These are phyloP conservation scores for Meyerozyma sp. DNA, from an alignment of 1,139 yeast species.

Conservation along the genomic window DNA sequence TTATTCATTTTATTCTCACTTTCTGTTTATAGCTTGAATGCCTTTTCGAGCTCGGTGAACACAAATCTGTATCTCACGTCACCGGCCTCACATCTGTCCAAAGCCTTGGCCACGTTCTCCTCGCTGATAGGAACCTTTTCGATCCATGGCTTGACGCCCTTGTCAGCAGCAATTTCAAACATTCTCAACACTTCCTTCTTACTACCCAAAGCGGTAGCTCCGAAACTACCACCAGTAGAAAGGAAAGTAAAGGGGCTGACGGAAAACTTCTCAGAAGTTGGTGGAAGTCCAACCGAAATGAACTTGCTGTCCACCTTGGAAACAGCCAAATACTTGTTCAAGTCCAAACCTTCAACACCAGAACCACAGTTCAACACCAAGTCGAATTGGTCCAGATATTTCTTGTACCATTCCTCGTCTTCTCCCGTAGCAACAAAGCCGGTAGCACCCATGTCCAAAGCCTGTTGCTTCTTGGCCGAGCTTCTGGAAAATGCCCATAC, in stretches of 20 bases:
- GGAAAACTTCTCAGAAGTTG: conserved; percentile 24
- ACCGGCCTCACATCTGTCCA: conserved; percentile 23
- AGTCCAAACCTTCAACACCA: conserved; percentile 29
- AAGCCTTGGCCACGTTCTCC: conserved; percentile 24
- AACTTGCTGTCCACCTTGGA: conserved; percentile 43
- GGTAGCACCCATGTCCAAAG: conserved; percentile 32
- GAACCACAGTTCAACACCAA: conserved; percentile 46
- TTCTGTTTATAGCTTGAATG: conserved; percentile 6
- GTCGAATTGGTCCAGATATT: conserved; percentile 35
- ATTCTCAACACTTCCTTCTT: conserved; percentile 31
- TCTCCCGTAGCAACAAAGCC: conserved; percentile 36
- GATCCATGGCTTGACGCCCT: conserved; percentile 36
- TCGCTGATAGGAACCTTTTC: conserved; percentile 34
- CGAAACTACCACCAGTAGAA: conserved; percentile 25
- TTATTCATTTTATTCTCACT: no score
- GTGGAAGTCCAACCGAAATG: conserved; percentile 53
- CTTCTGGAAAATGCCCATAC: conserved; percentile 37
- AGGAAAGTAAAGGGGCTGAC: conserved; percentile 42
- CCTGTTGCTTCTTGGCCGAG: conserved; percentile 31
- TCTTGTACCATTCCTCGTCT: conserved; percentile 27
- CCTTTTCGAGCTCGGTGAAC: conserved; percentile 11
- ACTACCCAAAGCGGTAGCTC: conserved; percentile 32
- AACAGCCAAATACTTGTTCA: conserved; percentile 25
- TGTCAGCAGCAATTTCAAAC: conserved; percentile 36
- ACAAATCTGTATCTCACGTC: conserved; percentile 19